A percentile compares a stretch with the other conserved stretches of the same genome.
These are phyloP conservation scores for Aspergillus sp. DNA, from an alignment of 2,329 filamentous ascomycete genomes.

Conservation along the genomic window DNA sequence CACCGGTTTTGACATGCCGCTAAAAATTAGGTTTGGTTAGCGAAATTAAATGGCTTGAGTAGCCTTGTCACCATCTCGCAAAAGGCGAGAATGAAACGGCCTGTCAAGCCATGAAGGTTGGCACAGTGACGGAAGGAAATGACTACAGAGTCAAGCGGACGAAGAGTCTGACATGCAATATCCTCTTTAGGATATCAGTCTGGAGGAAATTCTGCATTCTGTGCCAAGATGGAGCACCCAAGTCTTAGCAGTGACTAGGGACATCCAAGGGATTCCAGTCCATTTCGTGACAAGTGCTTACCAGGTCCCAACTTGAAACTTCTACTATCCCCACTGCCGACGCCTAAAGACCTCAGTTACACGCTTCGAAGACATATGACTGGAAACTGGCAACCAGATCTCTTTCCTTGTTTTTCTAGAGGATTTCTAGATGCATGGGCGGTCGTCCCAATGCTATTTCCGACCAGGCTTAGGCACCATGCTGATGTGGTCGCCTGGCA, in stretches of 20 bases:
- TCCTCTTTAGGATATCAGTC: background rate
- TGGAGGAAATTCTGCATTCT: background rate
- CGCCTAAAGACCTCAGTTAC: background rate
- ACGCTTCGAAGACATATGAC: constrained; percentile 2
- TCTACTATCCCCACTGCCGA: too few relatives aligned
- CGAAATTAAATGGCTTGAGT: background rate
- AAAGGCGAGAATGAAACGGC: background rate
- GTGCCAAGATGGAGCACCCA: background rate
- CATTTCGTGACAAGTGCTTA: background rate
- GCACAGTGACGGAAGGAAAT: background rate
- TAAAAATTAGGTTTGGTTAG: background rate
- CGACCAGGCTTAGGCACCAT: background rate
- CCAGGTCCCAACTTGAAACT: background rate
- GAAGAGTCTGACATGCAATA: background rate
- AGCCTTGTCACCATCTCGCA: background rate
- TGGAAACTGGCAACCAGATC: background rate
- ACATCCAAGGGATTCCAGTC: background rate
- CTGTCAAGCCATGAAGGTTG: background rate
- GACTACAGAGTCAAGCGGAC: background rate
- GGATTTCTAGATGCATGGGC: constrained; percentile 5
- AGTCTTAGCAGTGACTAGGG: background rate
- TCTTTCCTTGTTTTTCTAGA: constrained; percentile 1
- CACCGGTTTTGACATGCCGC: background rate
- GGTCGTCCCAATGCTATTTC: background rate
- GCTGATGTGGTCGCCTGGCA: constrained; percentile 4